Conservation (phyloP, 257 asterid genomes). For the Lavandula angustifolia region DNA sequence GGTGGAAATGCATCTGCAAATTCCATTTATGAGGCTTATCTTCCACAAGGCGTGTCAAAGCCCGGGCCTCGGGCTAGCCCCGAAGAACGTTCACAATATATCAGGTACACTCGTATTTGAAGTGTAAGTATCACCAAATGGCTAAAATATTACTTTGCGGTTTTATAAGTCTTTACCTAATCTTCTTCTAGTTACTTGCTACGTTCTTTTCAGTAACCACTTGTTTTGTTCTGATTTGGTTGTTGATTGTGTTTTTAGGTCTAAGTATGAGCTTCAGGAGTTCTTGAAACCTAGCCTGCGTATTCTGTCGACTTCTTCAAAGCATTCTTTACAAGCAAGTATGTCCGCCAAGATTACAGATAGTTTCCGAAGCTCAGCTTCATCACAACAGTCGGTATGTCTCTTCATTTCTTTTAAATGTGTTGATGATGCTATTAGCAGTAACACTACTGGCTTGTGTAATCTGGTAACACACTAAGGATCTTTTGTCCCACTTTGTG, state of each 20-base stretch:
- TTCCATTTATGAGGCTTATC: constrained; percentile 93
- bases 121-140: too few relatives aligned
- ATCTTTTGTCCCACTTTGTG: not conserved
- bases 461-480: not conserved
- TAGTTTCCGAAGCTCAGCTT: constrained; percentile 67
- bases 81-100: constrained; percentile 75
- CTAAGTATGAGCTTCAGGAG: constrained; percentile 88
- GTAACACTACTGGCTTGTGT: not conserved
- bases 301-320: constrained; percentile 56
- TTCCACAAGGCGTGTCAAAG: constrained; percentile 85
- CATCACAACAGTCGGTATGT: constrained; percentile 65
- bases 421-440: not conserved
- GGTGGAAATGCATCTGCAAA: constrained; percentile 97
- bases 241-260: constrained; percentile 44
- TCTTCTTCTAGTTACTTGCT: too few relatives aligned
- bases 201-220: not conserved
- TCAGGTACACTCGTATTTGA: constrained; percentile 48
- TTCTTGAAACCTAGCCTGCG: constrained; percentile 98
- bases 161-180: too few relatives aligned
- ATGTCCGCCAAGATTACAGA: constrained; percentile 66
- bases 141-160: not conserved
- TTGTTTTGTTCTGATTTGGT: not conserved
- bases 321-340: constrained; percentile 67
- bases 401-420: constrained; percentile 9
- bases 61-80: constrained; percentile 79